phyloP scores from a whole-genome alignment of 2,329 filamentous ascomycete species.

The Venturia oleaginea region DNA sequence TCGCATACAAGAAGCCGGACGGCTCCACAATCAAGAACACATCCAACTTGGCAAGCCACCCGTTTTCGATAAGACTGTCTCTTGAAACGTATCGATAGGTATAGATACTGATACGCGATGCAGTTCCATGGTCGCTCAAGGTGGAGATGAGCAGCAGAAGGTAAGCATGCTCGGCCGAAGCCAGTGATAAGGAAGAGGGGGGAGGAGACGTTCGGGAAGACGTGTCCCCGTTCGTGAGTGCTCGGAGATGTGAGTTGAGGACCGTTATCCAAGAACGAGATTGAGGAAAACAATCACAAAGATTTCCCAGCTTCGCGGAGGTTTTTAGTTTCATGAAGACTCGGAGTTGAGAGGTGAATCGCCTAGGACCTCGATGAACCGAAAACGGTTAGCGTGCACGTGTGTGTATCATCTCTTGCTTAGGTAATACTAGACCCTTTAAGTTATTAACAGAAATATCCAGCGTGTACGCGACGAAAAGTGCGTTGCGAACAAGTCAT shows the following conservation, averaged over 20 bases:
- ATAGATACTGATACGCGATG: not conserved
- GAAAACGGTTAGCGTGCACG: not conserved
- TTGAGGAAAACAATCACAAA: not conserved
- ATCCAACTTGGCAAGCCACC: not conserved
- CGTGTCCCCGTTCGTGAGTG: not conserved
- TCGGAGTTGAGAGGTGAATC: no score
- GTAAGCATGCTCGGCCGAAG: not conserved
- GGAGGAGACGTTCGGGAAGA: not conserved
- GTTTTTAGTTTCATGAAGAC: no score
- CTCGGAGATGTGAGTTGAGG: not conserved
- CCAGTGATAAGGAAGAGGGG: not conserved
- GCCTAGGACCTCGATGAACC: not conserved
- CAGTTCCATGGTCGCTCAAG: not conserved
- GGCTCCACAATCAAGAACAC: not conserved
- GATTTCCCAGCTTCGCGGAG: no score
- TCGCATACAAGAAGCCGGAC: not conserved
- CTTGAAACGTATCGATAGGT: not conserved
- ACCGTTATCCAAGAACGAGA: not conserved
- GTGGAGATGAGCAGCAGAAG: not conserved
- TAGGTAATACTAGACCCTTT: no score
- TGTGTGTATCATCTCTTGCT: not conserved
- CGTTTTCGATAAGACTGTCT: not conserved
- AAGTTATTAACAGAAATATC: not conserved
- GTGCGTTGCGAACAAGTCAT: conserved; percentile 2
- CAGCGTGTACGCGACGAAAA: conserved; percentile 10